Conservation (phyloP, 2,329 filamentous ascomycete species). For the Alternaria consortialis region DNA sequence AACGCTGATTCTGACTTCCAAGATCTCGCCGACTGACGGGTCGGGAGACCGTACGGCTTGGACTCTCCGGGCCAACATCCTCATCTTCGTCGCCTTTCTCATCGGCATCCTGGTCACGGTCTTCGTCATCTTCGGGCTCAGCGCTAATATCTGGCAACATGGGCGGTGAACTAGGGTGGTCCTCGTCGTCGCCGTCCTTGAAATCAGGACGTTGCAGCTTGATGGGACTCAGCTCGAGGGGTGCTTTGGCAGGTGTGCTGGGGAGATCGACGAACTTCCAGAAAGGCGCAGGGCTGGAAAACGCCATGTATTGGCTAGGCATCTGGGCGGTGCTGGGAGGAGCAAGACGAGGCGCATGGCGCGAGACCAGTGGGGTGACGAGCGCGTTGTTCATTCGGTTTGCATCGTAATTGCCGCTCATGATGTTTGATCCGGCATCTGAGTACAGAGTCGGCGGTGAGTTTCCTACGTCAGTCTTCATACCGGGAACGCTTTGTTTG, state of each 20-base stretch:
- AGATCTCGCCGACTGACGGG: conserved; percentile 47
- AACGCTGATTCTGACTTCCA: conserved; percentile 36
- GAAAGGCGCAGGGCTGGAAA: conserved; percentile 84
- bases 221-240: conserved; percentile 47
- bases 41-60: conserved; percentile 46
- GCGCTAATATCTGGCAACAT: conserved; percentile 38
- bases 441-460: conserved; percentile 51
- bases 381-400: conserved; percentile 45
- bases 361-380: conserved; percentile 75
- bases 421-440: conserved; percentile 43
- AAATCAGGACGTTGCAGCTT: conserved; percentile 46
- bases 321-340: conserved; percentile 83
- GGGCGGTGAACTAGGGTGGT: conserved; percentile 48
- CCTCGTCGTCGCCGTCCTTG: conserved; percentile 43
- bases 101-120: conserved; percentile 44
- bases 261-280: conserved; percentile 85
- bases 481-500: conserved; percentile 43
- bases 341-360: conserved; percentile 76
- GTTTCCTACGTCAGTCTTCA: conserved; percentile 46
- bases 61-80: conserved; percentile 46
- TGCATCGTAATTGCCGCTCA: conserved; percentile 38
- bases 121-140: conserved; percentile 43
- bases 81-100: conserved; percentile 47
- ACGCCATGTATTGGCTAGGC: conserved; percentile 86
- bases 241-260: conserved; percentile 70